Evolutionary conservation across 78 protist species (phyloP), one percentile per base, ranked within the genome.

Genomic region (Emiliania huxleyi): DNA sequence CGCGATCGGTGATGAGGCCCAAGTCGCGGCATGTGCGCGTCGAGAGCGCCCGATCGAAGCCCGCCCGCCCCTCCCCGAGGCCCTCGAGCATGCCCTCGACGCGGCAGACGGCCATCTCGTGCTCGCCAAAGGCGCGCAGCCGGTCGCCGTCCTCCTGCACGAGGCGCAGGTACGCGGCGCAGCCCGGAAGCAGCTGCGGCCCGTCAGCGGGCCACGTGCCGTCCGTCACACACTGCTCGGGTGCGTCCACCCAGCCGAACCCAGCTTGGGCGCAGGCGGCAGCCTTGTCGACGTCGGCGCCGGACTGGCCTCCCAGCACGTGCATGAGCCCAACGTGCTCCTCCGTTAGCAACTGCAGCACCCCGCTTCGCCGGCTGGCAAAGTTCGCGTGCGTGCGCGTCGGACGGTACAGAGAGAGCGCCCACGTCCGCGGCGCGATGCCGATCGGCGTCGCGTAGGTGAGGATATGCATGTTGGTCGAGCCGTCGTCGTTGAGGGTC

Each of bases 401-500:
- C 26, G 6, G 6, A 3, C 46, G 44, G 25, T 22, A 22, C 19
- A 81, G 44, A 2, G 56, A 44, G 87, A 81, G 8, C 8, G 40
- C 46, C 87, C 87, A 81, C 11, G 6, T 15, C 11, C 87, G 18
- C 46, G 87, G 87, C 2, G 44, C 2, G 22, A 81, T 29, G 87
- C 87, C 87, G 26, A 81, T 21, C 8, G 87, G 87, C 44, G 87
- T n/a, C 43, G 87, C 87, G 87, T 81, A 81, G 40, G 87, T 81
- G 87, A 81, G 44, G 18, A 81, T 81, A 21, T 81, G 8, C 87
- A 81, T 81, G 87, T 43, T 44, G 33, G 87, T 81, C 25, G 6
- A 22, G 35, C 87, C 87, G 46, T 81, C 40, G 25, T 8, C 23
- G n/a, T 22, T 22, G 29, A 81, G 33, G 25, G 87, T 81, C 26